phyloP scores from a whole-genome alignment of 352 stramenopile species.

The Aphanomyces stellatus region DNA sequence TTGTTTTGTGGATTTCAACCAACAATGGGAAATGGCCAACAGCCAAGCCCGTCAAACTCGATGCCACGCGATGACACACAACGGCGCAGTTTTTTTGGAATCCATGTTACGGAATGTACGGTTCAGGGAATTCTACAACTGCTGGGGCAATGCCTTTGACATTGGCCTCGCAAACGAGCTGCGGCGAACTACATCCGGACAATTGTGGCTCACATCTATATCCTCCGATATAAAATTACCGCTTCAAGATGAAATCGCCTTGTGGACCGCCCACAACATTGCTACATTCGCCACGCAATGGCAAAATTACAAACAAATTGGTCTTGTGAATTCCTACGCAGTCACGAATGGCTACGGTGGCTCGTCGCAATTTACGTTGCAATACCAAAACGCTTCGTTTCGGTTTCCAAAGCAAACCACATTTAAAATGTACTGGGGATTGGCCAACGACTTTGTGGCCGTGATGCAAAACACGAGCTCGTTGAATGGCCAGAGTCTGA shows the following conservation, averaged over 20 bases:
- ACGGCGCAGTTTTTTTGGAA: conserved; percentile 14
- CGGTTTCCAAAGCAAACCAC: not conserved
- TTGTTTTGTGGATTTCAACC: conserved; percentile 6
- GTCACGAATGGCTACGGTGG: conserved; percentile 5
- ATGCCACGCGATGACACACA: not conserved
- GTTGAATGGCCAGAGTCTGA: not conserved
- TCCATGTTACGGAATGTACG: conserved; percentile 8
- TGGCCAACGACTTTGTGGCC: not conserved
- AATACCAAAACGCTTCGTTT: not conserved
- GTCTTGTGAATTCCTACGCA: not conserved
- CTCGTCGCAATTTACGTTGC: not conserved
- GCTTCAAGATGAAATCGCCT: not conserved
- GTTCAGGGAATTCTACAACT: not conserved
- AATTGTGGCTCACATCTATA: not conserved
- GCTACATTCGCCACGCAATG: not conserved
- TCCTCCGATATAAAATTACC: not conserved
- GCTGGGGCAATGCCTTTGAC: not conserved
- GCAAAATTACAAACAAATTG: conserved; percentile 17
- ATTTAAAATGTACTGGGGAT: conserved; percentile 11
- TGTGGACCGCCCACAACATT: not conserved
- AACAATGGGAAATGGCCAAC: conserved; percentile 10
- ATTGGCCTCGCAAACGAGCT: not conserved
- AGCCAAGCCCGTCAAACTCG: not conserved
- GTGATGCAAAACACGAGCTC: not conserved
- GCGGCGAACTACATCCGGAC: not conserved